phyloP scores from a whole-genome alignment of 2,329 filamentous ascomycete species.

The Beauveria medogensis region DNA sequence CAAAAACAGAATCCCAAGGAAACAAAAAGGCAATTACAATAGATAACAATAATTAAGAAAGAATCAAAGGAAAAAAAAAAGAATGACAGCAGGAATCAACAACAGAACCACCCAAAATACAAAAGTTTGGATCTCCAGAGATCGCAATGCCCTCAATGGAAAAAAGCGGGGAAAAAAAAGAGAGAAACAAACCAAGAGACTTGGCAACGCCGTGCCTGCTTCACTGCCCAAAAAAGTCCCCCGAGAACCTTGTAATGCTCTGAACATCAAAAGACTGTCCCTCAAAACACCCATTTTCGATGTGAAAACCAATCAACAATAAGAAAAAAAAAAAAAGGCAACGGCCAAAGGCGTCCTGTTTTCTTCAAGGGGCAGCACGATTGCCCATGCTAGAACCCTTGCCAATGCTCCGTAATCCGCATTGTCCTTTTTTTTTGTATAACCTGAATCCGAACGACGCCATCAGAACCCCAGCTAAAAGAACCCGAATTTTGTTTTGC shows the following conservation, averaged over 20 bases:
- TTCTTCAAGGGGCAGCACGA: not conserved
- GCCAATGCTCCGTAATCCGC: not conserved
- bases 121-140: conserved; percentile 11
- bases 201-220: not conserved
- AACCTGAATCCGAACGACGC: not conserved
- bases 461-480: not conserved
- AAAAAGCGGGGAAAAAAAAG: not conserved
- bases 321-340: not conserved
- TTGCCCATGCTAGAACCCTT: not conserved
- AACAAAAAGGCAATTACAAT: not conserved
- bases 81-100: not conserved
- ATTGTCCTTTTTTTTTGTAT: conserved; percentile 7
- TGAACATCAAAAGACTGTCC: not conserved
- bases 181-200: not conserved
- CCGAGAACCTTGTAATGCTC: not conserved
- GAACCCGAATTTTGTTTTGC: not conserved
- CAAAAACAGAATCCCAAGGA: not conserved
- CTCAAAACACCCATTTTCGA: conserved; percentile 1
- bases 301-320: not conserved
- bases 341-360: not conserved
- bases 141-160: not conserved
- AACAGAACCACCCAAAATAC: conserved; percentile 6
- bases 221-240: conserved; percentile 1
- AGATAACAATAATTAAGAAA: not conserved
- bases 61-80: not conserved